These are phyloP conservation scores for Stramenopiles sp. DNA, from an alignment of 352 stramenopile species.

Conservation along the genomic window DNA sequence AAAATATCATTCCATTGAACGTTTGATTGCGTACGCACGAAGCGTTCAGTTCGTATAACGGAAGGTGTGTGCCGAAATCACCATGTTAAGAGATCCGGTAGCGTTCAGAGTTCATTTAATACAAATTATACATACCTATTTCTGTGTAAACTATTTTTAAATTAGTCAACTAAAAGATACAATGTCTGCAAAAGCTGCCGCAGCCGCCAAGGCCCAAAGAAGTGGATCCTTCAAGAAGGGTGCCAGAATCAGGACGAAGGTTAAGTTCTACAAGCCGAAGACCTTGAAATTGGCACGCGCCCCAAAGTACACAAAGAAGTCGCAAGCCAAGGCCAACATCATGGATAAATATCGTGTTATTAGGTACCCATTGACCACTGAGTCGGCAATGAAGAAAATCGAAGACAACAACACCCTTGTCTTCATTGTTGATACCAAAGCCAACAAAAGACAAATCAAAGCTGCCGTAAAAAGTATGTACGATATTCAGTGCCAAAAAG, in stretches of 20 bases:
- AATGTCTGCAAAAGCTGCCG: slow-evolving; percentile 46
- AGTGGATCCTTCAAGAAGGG: slow-evolving; percentile 91
- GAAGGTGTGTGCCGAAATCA: no score
- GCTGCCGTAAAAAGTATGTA: slow-evolving; percentile 95
- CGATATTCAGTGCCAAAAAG: slow-evolving; percentile 96
- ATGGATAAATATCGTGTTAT: slow-evolving; percentile 98
- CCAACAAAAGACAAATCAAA: slow-evolving; percentile 99
- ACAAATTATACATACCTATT: no score
- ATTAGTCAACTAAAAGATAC: background rate
- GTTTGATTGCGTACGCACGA: no score
- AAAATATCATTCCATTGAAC: no score
- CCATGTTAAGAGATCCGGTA: no score
- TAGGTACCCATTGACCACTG: slow-evolving; percentile 95
- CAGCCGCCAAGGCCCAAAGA: slow-evolving; percentile 75
- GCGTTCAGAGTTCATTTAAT: no score
- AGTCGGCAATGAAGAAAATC: slow-evolving; percentile 99
- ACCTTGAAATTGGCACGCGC: slow-evolving; percentile 79
- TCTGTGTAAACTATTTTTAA: no score
- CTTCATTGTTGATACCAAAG: slow-evolving; percentile 97
- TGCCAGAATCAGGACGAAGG: slow-evolving; percentile 93
- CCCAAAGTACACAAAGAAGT: slow-evolving; percentile 84
- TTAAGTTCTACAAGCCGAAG: slow-evolving; percentile 99
- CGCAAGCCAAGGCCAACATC: slow-evolving; percentile 50
- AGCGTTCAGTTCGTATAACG: no score
- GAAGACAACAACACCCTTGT: slow-evolving; percentile 99